A percentile compares a stretch with the other conserved stretches of the same genome.
These are phyloP conservation scores for Pouteria campechiana DNA, from an alignment of 179 eudicot species.

Conservation along the genomic window DNA sequence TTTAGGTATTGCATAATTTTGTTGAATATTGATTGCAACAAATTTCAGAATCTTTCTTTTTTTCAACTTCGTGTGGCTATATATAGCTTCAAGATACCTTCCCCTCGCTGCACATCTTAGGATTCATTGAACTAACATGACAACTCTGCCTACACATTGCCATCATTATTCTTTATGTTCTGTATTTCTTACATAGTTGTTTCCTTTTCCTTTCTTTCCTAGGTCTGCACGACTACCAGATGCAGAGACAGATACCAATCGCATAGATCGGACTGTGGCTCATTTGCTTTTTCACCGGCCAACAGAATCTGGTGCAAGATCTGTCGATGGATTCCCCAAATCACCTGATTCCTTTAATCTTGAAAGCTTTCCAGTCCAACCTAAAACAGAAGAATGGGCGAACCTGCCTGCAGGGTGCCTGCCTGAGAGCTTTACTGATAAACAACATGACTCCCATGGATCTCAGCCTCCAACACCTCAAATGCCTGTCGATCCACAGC, in stretches of 20 bases:
- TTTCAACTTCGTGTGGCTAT: too few relatives aligned
- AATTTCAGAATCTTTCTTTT: too few relatives aligned
- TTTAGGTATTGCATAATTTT: too few relatives aligned
- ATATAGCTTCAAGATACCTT: too few relatives aligned
- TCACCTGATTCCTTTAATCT: slow-evolving; percentile 31
- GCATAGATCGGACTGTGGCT: slow-evolving; percentile 71
- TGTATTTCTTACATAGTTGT: not conserved
- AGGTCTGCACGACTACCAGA: slow-evolving; percentile 24
- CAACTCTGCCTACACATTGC: too few relatives aligned
- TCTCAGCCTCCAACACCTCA: slow-evolving; percentile 16
- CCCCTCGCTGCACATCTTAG: too few relatives aligned
- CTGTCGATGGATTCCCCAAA: slow-evolving; percentile 34
- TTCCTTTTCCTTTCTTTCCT: too few relatives aligned
- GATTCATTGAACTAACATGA: too few relatives aligned
- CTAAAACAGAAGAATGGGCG: slow-evolving; percentile 8
- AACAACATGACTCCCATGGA: slow-evolving; percentile 9
- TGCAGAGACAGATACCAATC: slow-evolving; percentile 62
- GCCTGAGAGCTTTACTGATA: slow-evolving; percentile 18
- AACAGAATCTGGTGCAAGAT: slow-evolving; percentile 28
- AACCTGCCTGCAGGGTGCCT: slow-evolving; percentile 16
- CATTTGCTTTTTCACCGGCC: slow-evolving; percentile 77
- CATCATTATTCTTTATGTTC: not conserved
- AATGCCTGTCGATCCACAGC: slow-evolving; percentile 5
- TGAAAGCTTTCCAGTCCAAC: slow-evolving; percentile 15
- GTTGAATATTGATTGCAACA: too few relatives aligned